Conservation (phyloP, 805 yeast species). For the Wickerhamiella qilinensis region DNA sequence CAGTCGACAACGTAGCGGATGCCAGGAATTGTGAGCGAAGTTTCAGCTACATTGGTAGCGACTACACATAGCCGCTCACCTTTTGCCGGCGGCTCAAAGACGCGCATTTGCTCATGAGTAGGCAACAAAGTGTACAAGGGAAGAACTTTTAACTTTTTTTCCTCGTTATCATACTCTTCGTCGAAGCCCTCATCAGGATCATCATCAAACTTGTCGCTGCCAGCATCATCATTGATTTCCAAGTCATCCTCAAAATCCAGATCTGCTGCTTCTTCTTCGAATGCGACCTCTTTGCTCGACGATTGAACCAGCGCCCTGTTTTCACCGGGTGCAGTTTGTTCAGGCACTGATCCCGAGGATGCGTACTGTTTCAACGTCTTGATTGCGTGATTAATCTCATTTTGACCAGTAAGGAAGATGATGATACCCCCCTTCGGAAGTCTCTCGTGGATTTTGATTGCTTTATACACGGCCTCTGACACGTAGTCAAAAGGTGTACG, state of each 20-base stretch:
- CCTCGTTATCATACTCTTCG: slow-evolving; percentile 30
- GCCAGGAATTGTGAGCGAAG: slow-evolving; percentile 92
- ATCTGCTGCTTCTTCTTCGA: slow-evolving; percentile 84
- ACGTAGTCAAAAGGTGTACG: slow-evolving; percentile 63
- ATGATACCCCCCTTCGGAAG: slow-evolving; percentile 91
- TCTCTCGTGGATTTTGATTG: slow-evolving; percentile 69
- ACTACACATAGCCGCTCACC: slow-evolving; percentile 82
- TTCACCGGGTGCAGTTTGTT: slow-evolving; percentile 18
- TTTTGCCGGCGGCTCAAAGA: slow-evolving; percentile 69
- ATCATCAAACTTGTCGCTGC: slow-evolving; percentile 21
- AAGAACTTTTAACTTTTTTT: slow-evolving; percentile 64
- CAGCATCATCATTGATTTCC: slow-evolving; percentile 20
- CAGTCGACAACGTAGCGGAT: slow-evolving; percentile 88
- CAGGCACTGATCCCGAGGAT: slow-evolving; percentile 7
- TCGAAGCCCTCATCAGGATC: slow-evolving; percentile 40
- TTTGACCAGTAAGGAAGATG: slow-evolving; percentile 85
- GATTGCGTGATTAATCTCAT: slow-evolving; percentile 69
- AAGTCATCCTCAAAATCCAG: slow-evolving; percentile 24
- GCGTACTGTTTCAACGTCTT: slow-evolving; percentile 43
- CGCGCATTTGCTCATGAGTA: slow-evolving; percentile 88
- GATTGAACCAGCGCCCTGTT: slow-evolving; percentile 29
- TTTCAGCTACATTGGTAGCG: slow-evolving; percentile 96
- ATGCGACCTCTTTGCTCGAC: slow-evolving; percentile 41
- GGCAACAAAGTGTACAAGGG: slow-evolving; percentile 89
- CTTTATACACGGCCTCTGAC: slow-evolving; percentile 72